Evolutionary conservation across 345 rosid species (phyloP).

Genomic region (Populus nigra): DNA sequence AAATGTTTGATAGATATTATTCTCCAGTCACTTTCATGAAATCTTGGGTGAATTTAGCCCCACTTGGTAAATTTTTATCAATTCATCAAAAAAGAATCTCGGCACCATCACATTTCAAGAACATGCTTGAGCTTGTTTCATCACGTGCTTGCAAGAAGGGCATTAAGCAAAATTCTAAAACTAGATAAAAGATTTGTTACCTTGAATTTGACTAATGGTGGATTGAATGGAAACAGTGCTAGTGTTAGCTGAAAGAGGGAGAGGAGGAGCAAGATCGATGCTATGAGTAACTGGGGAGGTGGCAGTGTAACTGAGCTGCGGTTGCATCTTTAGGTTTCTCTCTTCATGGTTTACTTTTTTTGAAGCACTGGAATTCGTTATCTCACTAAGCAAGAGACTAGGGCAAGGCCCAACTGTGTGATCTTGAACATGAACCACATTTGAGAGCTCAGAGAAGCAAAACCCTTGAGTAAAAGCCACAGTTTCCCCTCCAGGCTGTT

Average conservation of each 20-base stretch:
- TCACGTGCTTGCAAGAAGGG: neutral
- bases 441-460: slow-evolving; percentile 42
- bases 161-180: neutral
- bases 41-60: slow-evolving; percentile 1
- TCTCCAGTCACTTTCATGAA: neutral
- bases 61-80: neutral
- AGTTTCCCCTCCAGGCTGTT: slow-evolving; percentile 22
- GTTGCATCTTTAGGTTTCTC: slow-evolving; percentile 42
- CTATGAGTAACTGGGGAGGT: slow-evolving; percentile 22
- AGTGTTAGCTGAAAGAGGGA: slow-evolving; percentile 12
- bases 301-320: slow-evolving; percentile 30
- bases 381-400: slow-evolving; percentile 53
- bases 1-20: neutral
- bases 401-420: slow-evolving; percentile 50
- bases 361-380: slow-evolving; percentile 38
- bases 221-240: slow-evolving; percentile 40
- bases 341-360: slow-evolving; percentile 40
- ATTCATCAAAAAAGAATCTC: neutral
- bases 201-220: slow-evolving; percentile 40
- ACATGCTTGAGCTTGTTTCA: neutral
- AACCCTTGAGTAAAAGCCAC: slow-evolving; percentile 36
- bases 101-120: neutral
- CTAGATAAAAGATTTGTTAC: slow-evolving; percentile 16
- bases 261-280: slow-evolving; percentile 24
- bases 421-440: slow-evolving; percentile 31